Conservation (phyloP, 371 early-diverging fungal genomes). For the Circinella minor region DNA sequence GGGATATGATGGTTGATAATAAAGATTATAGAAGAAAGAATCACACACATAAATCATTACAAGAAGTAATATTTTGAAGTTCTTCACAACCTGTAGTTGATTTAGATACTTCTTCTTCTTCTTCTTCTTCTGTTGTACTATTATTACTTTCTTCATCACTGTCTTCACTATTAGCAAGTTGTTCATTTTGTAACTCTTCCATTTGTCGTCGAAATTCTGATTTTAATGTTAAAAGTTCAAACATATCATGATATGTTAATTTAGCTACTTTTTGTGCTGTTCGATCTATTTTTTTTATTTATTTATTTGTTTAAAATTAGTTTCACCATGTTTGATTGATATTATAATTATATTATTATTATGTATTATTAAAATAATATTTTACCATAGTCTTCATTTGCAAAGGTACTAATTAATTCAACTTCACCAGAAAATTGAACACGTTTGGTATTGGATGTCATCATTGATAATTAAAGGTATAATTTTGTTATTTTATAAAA, state of each 20-base stretch:
- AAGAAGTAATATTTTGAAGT: background rate
- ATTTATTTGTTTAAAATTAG: too few species aligned
- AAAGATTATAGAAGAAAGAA: too few species aligned
- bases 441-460: conserved; percentile 26
- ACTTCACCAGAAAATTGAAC: conserved; percentile 49
- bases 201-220: conserved; percentile 52
- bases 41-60: conserved; percentile 9
- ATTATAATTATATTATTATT: too few species aligned
- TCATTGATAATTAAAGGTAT: background rate
- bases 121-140: conserved; percentile 7
- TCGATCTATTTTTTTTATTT: conserved; percentile 32
- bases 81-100: conserved; percentile 3
- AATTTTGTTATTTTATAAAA: background rate
- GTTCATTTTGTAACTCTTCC: conserved; percentile 36
- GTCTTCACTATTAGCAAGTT: conserved; percentile 11
- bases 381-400: conserved; percentile 56
- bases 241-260: conserved; percentile 52
- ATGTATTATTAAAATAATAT: too few species aligned
- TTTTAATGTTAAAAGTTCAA: conserved; percentile 49
- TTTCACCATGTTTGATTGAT: too few species aligned
- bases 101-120: background rate
- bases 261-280: conserved; percentile 55
- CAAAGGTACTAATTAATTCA: conserved; percentile 46
- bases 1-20: background rate
- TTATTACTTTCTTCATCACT: conserved; percentile 15